Evolutionary conservation across 805 yeast species (phyloP), one percentile per base, ranked within the genome.

Genomic region (Candida chauliodis): DNA sequence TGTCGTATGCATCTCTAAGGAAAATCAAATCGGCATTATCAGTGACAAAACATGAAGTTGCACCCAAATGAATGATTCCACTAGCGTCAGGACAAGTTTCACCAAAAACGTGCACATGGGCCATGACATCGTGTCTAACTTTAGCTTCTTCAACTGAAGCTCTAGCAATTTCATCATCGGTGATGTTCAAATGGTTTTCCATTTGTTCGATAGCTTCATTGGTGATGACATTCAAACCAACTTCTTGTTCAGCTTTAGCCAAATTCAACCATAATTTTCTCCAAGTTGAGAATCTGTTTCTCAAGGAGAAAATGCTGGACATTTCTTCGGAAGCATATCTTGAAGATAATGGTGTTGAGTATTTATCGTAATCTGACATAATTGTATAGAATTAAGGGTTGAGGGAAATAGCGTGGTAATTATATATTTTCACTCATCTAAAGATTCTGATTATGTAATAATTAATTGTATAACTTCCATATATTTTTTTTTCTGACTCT

Each of bases 41-140:
- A 34, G 99, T 93, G 42, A 93, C 99, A 53, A 69, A 93, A 75
- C 99, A 93, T 3, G 97, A 89, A 17, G 99, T 93, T 33, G 99
- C 99, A 58, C 99, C 99, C 56, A 93, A 72, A 63, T 93, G 99
- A 56, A 93, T 93, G 63, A 93, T 91, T 51, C 98, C 98, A 25
- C 98, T 91, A 24, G 99, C 99, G 5, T 83, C 84, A 14, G 99
- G 99, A 54, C 95, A 86, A 11, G 86, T 79, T 53, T 81, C 75
- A 50, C 99, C 99, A 61, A 85, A 93, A 42, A 84, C 86, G 59
- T 93, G 99, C 41, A 93, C 99, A 54, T 93, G 99, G 40, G 98
- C 96, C 99, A 93, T 93, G 52, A 93, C 99, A 60, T 93, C 99
- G 65, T 93, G 99, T 72, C 99, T 85, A 42, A 93, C 98, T 61